Evolutionary conservation across 78 protist genomes (phyloP).

Genomic region (Polysphondylium violaceum): DNA sequence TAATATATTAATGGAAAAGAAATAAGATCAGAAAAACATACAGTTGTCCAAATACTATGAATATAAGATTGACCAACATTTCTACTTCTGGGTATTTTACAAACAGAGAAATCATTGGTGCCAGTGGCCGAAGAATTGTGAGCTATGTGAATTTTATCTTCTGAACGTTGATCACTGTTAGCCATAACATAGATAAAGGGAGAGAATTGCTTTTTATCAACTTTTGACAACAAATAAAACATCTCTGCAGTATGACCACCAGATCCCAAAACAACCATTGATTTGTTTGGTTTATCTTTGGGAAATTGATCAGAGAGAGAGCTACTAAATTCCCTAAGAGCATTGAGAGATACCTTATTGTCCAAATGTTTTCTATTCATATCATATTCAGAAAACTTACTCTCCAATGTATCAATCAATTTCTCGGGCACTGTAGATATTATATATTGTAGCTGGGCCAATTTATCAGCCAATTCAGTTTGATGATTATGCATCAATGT

Average conservation of each 20-base stretch:
- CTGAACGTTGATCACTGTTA: conserved; percentile 67
- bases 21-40: not conserved
- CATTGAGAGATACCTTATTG: not conserved
- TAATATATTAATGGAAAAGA: not conserved
- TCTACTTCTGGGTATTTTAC: conserved; percentile 77
- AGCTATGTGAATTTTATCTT: conserved; percentile 21
- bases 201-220: not conserved
- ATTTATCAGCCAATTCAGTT: conserved; percentile 63
- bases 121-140: not conserved
- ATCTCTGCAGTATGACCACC: conserved; percentile 91
- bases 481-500: conserved; percentile 83
- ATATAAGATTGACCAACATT: conserved; percentile 86
- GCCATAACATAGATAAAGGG: conserved; percentile 76
- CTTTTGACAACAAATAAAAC: conserved; percentile 37
- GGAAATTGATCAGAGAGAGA: not conserved
- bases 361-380: not conserved
- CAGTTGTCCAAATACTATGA: conserved; percentile 79
- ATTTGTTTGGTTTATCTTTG: not conserved
- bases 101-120: not conserved
- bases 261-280: conserved; percentile 76
- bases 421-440: not conserved
- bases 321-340: not conserved
- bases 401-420: not conserved
- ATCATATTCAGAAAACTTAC: not conserved
- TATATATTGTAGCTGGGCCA: conserved; percentile 9